These are phyloP conservation scores for Aspergillus terreus DNA, from an alignment of 2,329 filamentous ascomycete species.

Conservation along the genomic window DNA sequence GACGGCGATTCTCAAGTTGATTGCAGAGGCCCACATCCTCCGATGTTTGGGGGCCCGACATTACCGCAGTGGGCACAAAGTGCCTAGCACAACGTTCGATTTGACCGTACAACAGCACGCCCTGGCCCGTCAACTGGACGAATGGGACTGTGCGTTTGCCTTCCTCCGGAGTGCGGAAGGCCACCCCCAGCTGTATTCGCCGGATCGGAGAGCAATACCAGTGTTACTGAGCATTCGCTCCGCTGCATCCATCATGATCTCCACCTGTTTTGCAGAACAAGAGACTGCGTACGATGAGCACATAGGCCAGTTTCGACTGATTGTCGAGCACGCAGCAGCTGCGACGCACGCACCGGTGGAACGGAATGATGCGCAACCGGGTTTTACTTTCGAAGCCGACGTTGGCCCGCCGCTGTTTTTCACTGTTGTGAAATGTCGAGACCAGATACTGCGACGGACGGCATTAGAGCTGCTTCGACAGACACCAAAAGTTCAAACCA, in stretches of 20 bases:
- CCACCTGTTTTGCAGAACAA: not conserved
- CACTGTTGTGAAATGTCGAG: conserved; percentile 22
- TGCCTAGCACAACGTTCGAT: not conserved
- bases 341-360: not conserved
- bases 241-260: not conserved
- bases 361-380: conserved; percentile 9
- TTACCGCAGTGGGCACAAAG: too few species aligned
- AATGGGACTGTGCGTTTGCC: not conserved
- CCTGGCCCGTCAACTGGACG: not conserved
- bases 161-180: not conserved
- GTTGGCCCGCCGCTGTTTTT: conserved; percentile 19
- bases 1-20: not conserved
- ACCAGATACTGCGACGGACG: conserved; percentile 15
- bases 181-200: not conserved
- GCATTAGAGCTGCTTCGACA: conserved; percentile 18
- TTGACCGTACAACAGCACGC: not conserved
- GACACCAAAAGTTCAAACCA: conserved; percentile 21
- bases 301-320: not conserved
- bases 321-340: conserved; percentile 9
- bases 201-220: not conserved
- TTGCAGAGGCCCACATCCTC: not conserved
- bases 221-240: not conserved
- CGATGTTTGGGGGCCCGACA: not conserved
- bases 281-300: not conserved
- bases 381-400: conserved; percentile 23